phyloP scores from a whole-genome alignment of 2,329 filamentous ascomycete genomes.

The Sarocladiaceae sp. region DNA sequence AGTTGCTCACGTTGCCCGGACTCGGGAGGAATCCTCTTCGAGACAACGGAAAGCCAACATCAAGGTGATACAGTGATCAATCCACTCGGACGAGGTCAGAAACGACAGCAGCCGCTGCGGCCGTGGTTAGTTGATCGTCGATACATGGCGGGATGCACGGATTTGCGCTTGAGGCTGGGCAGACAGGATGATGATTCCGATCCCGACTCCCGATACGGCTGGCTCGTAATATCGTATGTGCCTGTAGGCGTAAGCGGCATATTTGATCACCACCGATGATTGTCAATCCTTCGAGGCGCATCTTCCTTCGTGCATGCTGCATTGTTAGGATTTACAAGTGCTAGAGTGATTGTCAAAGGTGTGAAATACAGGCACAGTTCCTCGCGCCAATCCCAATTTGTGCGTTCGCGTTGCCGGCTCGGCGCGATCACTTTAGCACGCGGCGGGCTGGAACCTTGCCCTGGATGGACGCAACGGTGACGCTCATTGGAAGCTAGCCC shows the following conservation, averaged over 20 bases:
- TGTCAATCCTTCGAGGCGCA: no score
- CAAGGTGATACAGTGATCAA: no score
- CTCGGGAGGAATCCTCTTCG: background rate
- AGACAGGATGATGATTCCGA: background rate
- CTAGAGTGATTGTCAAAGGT: no score
- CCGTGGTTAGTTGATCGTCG: background rate
- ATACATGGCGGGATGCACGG: background rate
- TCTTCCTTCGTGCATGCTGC: no score
- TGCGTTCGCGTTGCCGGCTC: conserved; percentile 6
- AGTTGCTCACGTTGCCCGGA: background rate
- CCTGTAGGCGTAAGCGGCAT: no score
- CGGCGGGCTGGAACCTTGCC: background rate
- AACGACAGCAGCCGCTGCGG: background rate
- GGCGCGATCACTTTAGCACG: conserved; percentile 8
- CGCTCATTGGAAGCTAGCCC: background rate
- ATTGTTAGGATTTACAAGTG: no score
- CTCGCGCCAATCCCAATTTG: conserved; percentile 6
- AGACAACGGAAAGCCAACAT: background rate
- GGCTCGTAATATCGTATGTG: no score
- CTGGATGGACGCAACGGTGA: background rate
- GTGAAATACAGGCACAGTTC: no score
- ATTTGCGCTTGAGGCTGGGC: background rate
- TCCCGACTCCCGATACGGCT: no score
- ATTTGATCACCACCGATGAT: no score
- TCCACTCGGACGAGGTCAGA: no score